Evolutionary conservation across 805 yeast genomes (phyloP).

Genomic region (Candida krabiensis): DNA sequence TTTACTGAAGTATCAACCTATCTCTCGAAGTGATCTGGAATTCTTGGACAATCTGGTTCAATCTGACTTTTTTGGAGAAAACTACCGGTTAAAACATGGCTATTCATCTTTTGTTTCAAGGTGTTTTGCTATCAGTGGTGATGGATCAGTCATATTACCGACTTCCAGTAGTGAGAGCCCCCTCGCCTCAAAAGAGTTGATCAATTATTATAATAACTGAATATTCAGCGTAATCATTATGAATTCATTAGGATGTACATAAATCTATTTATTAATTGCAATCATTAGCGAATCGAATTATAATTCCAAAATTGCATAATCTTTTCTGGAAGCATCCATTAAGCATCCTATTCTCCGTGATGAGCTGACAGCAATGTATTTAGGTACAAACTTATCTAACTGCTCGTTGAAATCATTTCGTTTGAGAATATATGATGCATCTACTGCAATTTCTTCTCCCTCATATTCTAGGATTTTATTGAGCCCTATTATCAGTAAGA

Average conservation of each 20-base stretch:
- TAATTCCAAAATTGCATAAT: conserved; percentile 37
- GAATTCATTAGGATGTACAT: conserved; percentile 3
- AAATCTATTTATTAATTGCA: no score
- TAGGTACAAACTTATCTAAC: conserved; percentile 28
- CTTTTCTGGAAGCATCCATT: conserved; percentile 39
- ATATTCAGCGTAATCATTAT: background rate
- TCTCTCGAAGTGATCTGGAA: conserved; percentile 16
- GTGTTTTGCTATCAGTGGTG: conserved; percentile 13
- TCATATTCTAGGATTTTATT: background rate
- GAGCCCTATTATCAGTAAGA: conserved; percentile 6
- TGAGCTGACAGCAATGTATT: conserved; percentile 34
- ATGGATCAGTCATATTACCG: conserved; percentile 15
- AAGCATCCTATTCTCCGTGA: conserved; percentile 37
- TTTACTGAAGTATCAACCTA: conserved; percentile 16
- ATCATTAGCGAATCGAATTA: no score
- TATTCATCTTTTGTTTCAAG: conserved; percentile 17
- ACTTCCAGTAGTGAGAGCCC: conserved; percentile 4
- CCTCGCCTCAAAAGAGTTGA: conserved; percentile 12
- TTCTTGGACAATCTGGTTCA: conserved; percentile 14
- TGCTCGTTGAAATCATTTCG: conserved; percentile 5
- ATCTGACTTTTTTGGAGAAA: background rate
- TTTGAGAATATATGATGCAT: conserved; percentile 8
- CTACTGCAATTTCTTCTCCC: conserved; percentile 5
- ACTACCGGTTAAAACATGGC: conserved; percentile 9
- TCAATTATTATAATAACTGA: conserved; percentile 8